phyloP scores from a whole-genome alignment of 2,329 filamentous ascomycete genomes.

The Pseudomassariella vexata region DNA sequence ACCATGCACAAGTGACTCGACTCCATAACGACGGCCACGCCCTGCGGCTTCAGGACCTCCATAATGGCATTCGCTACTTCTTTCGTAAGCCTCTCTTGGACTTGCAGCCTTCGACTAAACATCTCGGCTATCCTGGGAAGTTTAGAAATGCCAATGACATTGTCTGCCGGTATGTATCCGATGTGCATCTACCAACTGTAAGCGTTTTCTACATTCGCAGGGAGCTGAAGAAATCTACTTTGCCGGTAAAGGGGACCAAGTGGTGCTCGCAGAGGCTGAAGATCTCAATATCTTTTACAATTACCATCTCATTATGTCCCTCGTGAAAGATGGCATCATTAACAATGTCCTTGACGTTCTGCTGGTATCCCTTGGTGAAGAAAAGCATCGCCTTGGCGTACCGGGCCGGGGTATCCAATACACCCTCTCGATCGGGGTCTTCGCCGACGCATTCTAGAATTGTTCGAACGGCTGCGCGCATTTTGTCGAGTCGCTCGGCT shows the following conservation, averaged over 20 bases:
- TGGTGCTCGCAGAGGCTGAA: constrained; percentile 96
- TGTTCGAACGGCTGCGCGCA: constrained; percentile 58
- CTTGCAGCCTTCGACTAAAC: constrained; percentile 88
- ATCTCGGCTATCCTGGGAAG: constrained; percentile 94
- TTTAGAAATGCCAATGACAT: constrained; percentile 90
- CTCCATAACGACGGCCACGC: constrained; percentile 96
- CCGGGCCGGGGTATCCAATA: constrained; percentile 67
- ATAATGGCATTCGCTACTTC: constrained; percentile 92
- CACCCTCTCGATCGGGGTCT: constrained; percentile 59
- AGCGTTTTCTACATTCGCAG: background rate
- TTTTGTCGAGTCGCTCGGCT: constrained; percentile 47
- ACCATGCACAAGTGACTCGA: constrained; percentile 97
- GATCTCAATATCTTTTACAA: constrained; percentile 95
- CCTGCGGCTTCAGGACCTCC: constrained; percentile 87
- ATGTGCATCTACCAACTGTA: constrained; percentile 76
- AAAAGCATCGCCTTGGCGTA: constrained; percentile 95
- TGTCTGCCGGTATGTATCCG: constrained; percentile 87
- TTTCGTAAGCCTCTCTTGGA: constrained; percentile 93
- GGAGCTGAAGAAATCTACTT: constrained; percentile 46
- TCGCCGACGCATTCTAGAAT: constrained; percentile 65
- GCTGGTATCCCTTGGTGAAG: constrained; percentile 95
- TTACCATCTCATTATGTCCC: constrained; percentile 94
- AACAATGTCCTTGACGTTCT: constrained; percentile 86
- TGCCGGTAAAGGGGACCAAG: constrained; percentile 91
- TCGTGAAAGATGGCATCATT: constrained; percentile 95